These are phyloP conservation scores for Lachancea waltii DNA, from an alignment of 805 yeast genomes.

Conservation along the genomic window DNA sequence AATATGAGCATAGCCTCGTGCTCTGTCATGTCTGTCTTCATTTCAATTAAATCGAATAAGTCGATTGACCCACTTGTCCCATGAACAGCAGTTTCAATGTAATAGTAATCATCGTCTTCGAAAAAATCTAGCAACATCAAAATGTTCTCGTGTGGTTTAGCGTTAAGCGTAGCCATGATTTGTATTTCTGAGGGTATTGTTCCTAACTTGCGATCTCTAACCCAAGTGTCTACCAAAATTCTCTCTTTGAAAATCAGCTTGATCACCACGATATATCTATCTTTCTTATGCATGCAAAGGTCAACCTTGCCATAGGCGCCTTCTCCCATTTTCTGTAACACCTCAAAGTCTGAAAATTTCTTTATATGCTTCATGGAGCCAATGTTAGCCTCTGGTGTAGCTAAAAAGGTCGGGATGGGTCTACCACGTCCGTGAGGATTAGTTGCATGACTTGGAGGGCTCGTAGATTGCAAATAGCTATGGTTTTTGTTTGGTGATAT, in stretches of 20 bases:
- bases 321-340: conserved; percentile 79
- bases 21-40: conserved; percentile 75
- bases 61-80: conserved; percentile 89
- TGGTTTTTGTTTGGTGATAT: conserved; percentile 9
- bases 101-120: conserved; percentile 85
- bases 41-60: conserved; percentile 84
- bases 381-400: conserved; percentile 33
- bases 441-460: conserved; percentile 4
- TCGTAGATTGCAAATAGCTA: conserved; percentile 5
- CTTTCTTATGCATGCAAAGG: conserved; percentile 60
- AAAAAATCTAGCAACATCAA: conserved; percentile 83
- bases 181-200: conserved; percentile 96
- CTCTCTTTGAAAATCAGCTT: conserved; percentile 89
- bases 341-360: conserved; percentile 60
- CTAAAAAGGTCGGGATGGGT: conserved; percentile 9
- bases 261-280: conserved; percentile 63
- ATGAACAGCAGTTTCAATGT: conserved; percentile 86
- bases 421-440: conserved; percentile 9
- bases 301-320: conserved; percentile 97
- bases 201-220: conserved; percentile 82
- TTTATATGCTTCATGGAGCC: conserved; percentile 69
- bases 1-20: conserved; percentile 71
- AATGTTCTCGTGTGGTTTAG: conserved; percentile 80
- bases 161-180: conserved; percentile 74
- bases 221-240: conserved; percentile 96